Evolutionary conservation across 2,329 filamentous ascomycete genomes (phyloP), one percentile per base, ranked within the genome.

Genomic region (Alternaria consortialis): DNA sequence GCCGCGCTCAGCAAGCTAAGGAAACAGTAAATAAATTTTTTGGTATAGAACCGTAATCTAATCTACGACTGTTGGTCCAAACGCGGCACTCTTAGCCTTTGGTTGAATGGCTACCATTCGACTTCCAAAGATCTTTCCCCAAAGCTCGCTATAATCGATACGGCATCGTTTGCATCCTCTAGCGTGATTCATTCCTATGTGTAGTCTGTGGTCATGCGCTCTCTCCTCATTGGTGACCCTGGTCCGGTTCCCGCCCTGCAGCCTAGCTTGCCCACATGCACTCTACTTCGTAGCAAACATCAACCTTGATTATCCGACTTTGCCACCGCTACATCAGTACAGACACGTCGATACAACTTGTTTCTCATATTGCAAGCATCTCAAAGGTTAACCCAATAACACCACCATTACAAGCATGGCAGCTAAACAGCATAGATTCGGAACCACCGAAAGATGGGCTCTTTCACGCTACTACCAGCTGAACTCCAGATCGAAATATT

Each of bases 1-100:
- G 85, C 85, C 31, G 87, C 87, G 5, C 72, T 89, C 52, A 84
- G 82, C 48, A 88, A 84, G 66, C 73, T 89, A 50, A 79, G 87
- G 61, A 71, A 79, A 52, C 71, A 76, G 48, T 77, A 58, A 50
- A 36, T 11, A 27, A 2, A 17, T 11, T 20, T 42, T 15, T 7
- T 34, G 3, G 23, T 11, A 37, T 11, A 37, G 13, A 36, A 36
- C 15, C 46, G 27, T 7, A 36, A 27, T 27, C 13, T 11, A 7
- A 34, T 34, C 36, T 50, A 32, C 37, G 46, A 37, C 20, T 37
- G 4, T 11, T 27, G 7, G 20, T 8, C 13, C 20, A 50, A 34
- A n/a, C 32, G 29, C 40, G 23, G 27, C 4, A 27, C 13, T 43
- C 12, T n/a, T 29, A 7, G 6, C 23, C 23, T 44, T 5, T 27